phyloP scores from a whole-genome alignment of 1,284 basidiomycete genomes.

The Termitomyces sp. region DNA sequence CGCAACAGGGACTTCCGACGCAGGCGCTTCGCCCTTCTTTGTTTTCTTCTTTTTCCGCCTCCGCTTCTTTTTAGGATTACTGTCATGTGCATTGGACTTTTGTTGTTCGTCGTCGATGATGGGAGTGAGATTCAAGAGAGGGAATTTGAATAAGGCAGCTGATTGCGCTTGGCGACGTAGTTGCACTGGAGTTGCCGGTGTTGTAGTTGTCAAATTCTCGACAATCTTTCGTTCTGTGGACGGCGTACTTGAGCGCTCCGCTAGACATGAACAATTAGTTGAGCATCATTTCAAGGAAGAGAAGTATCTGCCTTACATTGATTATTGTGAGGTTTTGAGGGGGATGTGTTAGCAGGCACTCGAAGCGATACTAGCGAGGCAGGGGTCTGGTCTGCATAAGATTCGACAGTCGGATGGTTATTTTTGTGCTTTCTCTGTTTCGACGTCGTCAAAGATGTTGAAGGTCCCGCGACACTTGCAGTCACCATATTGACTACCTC shows the following conservation, averaged over 20 bases:
- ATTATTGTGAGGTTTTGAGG: neutral
- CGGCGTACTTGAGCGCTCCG: neutral
- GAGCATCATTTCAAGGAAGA: neutral
- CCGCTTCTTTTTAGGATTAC: slow-evolving; percentile 40
- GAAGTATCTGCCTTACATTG: neutral
- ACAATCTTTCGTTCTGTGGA: neutral
- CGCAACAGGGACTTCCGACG: neutral
- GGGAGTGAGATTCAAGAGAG: slow-evolving; percentile 53
- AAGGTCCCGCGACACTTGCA: neutral
- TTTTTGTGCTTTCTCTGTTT: slow-evolving; percentile 9
- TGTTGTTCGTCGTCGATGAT: slow-evolving; percentile 25
- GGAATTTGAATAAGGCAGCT: slow-evolving; percentile 26
- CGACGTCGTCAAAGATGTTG: slow-evolving; percentile 6
- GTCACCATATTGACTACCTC: slow-evolving; percentile 7
- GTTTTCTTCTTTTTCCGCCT: slow-evolving; percentile 55
- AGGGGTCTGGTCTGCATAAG: neutral
- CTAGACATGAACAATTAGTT: neutral
- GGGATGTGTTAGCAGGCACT: neutral
- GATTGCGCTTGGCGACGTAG: slow-evolving; percentile 12
- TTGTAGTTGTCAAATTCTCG: slow-evolving; percentile 5
- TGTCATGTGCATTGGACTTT: slow-evolving; percentile 19
- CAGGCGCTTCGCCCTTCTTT: slow-evolving; percentile 24
- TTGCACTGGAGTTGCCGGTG: slow-evolving; percentile 3
- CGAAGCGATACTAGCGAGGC: neutral
- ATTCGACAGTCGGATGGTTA: neutral